phyloP scores from a whole-genome alignment of 331 rosid species.

The Acacia concinna region DNA sequence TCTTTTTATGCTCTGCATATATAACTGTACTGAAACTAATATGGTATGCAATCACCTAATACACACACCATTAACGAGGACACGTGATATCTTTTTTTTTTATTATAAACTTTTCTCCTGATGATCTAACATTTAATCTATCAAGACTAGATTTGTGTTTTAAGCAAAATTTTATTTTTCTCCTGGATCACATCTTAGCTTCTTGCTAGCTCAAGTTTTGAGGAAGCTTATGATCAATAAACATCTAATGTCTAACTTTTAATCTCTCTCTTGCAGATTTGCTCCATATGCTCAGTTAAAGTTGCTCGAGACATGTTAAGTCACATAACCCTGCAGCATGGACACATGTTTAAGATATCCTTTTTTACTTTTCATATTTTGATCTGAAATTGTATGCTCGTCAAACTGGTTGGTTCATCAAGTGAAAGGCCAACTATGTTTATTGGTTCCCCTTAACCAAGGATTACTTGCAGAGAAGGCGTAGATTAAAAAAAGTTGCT shows the following conservation, averaged over 20 bases:
- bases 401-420: neutral
- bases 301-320: conserved; percentile 84
- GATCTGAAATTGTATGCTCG: conserved; percentile 6
- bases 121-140: neutral
- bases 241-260: conserved; percentile 13
- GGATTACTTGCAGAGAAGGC: conserved; percentile 82
- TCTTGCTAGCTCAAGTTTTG: neutral
- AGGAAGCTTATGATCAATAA: neutral
- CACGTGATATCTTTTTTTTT: neutral
- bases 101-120: neutral
- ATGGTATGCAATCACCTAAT: neutral
- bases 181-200: neutral
- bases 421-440: neutral
- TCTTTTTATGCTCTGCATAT: neutral
- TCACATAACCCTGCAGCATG: conserved; percentile 91
- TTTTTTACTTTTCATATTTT: conserved; percentile 29
- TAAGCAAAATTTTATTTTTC: neutral
- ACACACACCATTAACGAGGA: neutral
- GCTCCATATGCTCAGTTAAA: conserved; percentile 90
- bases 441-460: conserved; percentile 54
- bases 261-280: conserved; percentile 57
- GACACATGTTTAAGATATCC: conserved; percentile 97
- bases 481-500: conserved; percentile 80
- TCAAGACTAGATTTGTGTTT: neutral
- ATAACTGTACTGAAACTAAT: neutral